phyloP scores from a whole-genome alignment of 2,329 filamentous ascomycete genomes.

The Aspergillus niger region DNA sequence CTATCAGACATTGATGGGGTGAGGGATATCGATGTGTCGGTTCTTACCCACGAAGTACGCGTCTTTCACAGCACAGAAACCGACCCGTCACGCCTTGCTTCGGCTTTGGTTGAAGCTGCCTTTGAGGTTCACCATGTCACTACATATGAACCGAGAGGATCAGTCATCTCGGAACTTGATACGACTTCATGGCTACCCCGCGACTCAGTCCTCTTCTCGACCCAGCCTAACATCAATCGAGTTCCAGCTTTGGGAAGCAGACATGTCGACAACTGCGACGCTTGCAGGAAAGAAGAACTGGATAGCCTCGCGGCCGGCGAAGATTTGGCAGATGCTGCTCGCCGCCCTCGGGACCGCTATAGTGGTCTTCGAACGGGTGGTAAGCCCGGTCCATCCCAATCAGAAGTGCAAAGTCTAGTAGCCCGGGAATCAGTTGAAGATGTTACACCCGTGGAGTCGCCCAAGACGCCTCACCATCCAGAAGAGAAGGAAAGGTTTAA shows the following conservation, averaged over 20 bases:
- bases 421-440: neutral
- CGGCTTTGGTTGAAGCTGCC: slow-evolving; percentile 45
- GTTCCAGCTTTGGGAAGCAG: slow-evolving; percentile 24
- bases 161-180: slow-evolving; percentile 38
- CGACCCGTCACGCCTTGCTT: slow-evolving; percentile 37
- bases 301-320: slow-evolving; percentile 22
- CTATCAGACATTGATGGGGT: slow-evolving; percentile 41
- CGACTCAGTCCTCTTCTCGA: slow-evolving; percentile 26
- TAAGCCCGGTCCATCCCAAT: neutral
- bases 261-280: slow-evolving; percentile 54
- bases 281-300: slow-evolving; percentile 48
- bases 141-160: slow-evolving; percentile 38
- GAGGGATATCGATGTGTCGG: slow-evolving; percentile 43
- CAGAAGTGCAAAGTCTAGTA: slow-evolving; percentile 9
- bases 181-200: slow-evolving; percentile 34
- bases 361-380: neutral
- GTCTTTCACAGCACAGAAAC: slow-evolving; percentile 40
- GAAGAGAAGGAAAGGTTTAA: slow-evolving; percentile 22
- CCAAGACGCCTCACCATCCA: neutral
- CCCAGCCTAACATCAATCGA: slow-evolving; percentile 23
- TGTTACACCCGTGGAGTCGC: slow-evolving; percentile 2
- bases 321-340: slow-evolving; percentile 12
- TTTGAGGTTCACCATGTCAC: slow-evolving; percentile 51
- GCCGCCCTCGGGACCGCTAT: neutral
- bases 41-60: slow-evolving; percentile 47